Conservation (phyloP, 352 stramenopile genomes). For the Thalassiosira mediterranea region DNA sequence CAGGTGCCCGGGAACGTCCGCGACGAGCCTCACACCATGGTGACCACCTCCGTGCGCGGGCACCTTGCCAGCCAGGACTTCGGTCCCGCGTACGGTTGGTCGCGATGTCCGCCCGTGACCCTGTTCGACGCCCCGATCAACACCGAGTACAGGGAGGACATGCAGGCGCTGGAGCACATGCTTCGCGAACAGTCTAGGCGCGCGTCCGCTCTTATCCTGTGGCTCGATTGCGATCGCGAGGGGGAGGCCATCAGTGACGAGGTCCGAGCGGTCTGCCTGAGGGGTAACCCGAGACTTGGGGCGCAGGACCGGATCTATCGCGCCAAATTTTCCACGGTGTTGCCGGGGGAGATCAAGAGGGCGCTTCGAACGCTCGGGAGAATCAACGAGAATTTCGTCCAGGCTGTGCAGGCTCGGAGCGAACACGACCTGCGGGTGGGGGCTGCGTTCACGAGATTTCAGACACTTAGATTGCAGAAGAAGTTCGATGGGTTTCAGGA, state of each 20-base stretch:
- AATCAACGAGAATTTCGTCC: slow-evolving; percentile 84
- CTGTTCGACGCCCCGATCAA: slow-evolving; percentile 89
- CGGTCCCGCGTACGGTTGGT: slow-evolving; percentile 91
- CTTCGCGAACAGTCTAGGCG: slow-evolving; percentile 50
- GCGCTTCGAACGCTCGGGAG: slow-evolving; percentile 80
- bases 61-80: slow-evolving; percentile 99
- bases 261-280: slow-evolving; percentile 78
- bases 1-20: slow-evolving; percentile 20
- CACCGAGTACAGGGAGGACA: slow-evolving; percentile 70
- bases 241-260: slow-evolving; percentile 99
- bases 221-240: slow-evolving; percentile 99
- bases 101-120: slow-evolving; percentile 90
- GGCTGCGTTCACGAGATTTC: slow-evolving; percentile 88
- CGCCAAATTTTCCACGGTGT: slow-evolving; percentile 87
- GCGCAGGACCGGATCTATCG: slow-evolving; percentile 74
- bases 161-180: slow-evolving; percentile 75
- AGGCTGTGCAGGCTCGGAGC: slow-evolving; percentile 84
- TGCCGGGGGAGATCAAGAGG: slow-evolving; percentile 82
- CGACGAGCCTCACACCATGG: slow-evolving; percentile 75
- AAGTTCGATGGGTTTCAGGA: slow-evolving; percentile 83
- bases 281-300: slow-evolving; percentile 61
- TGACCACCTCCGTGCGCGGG: slow-evolving; percentile 94
- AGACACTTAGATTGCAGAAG: slow-evolving; percentile 86
- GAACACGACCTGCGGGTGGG: slow-evolving; percentile 87
- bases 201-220: slow-evolving; percentile 85